Evolutionary conservation across 352 stramenopile genomes (phyloP), one percentile per base, ranked within the genome.

Genomic region (Phytophthora pluvialis): DNA sequence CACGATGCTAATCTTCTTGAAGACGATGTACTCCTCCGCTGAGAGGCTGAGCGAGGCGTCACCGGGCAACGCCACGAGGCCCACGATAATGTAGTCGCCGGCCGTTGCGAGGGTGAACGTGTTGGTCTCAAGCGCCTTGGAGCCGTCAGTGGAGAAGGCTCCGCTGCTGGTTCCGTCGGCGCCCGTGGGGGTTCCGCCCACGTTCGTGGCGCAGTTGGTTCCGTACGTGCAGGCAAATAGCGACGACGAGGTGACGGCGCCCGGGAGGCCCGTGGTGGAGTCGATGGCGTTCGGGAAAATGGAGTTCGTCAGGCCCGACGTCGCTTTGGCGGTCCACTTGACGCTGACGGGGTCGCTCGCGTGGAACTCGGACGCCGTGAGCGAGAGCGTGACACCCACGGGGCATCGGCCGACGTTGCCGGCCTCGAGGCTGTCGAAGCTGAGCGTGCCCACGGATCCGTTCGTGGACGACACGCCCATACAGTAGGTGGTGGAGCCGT

Each of bases 401-500:
- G 85, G 78, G 33, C 85, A 94, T 15, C 82, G 77, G 7, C 80
- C 76, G 15, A 74, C 64, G 53, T 78, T 94, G 67, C 70, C 70
- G 32, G 60, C 49, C 11, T 75, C 51, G 28, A 94, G 57, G 21
- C 79, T 60, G 48, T 77, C 56, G 61, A 92, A 88, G 15, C 29
- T 73, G 10, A 89, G 70, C 21, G 68, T 74, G 11, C 68, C 70
- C 26, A 65, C 67, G 10, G 47, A 16, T 8, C 49, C 64, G 31
- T 51, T 71, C 16, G 9, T 28, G 18, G 42, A 7, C 10, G 42
- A 48, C 42, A 86, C 55, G 52, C 83, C 85, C 72, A 91, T 77
- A 65, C 85, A 94, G 65, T 94, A 94, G 7, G 85, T 94, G 21
- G 80, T 88, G 4, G 62, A 29, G 33, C 85, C 83, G 49, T 94